Conservation (phyloP, 2,329 filamentous ascomycete genomes). For the Venturia nashicola region DNA sequence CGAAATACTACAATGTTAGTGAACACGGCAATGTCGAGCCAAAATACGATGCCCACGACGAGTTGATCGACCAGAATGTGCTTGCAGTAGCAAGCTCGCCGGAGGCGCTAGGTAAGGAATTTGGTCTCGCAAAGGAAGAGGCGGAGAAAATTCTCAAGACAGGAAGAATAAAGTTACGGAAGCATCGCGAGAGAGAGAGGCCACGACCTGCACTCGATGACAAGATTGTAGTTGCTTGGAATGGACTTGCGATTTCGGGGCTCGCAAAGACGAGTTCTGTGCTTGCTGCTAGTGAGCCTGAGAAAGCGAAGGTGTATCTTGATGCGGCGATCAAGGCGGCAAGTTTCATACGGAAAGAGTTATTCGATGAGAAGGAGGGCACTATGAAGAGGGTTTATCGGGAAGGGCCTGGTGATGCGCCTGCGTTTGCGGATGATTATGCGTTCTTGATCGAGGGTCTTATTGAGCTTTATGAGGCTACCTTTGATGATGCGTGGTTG, state of each 20-base stretch:
- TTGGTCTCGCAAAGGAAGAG: constrained; percentile 58
- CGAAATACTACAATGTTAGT: constrained; percentile 72
- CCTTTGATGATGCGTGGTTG: constrained; percentile 62
- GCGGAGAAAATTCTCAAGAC: constrained; percentile 54
- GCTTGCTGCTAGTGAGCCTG: constrained; percentile 47
- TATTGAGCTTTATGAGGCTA: constrained; percentile 73
- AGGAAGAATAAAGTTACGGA: constrained; percentile 55
- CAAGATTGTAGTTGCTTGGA: constrained; percentile 80
- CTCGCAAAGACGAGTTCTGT: constrained; percentile 64
- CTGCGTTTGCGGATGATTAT: constrained; percentile 87
- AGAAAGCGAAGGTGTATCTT: constrained; percentile 49
- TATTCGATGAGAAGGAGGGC: constrained; percentile 55
- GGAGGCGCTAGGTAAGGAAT: constrained; percentile 59
- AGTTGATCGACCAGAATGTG: constrained; percentile 90
- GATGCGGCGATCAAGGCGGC: constrained; percentile 55
- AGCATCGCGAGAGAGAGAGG: constrained; percentile 61
- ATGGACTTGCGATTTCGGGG: constrained; percentile 75
- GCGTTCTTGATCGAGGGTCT: constrained; percentile 77
- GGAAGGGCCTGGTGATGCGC: constrained; percentile 50
- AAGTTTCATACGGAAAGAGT: constrained; percentile 55
- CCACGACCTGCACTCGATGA: constrained; percentile 70
- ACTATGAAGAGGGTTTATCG: constrained; percentile 65
- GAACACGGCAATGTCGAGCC: constrained; percentile 77
- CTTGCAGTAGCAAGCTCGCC: constrained; percentile 58
- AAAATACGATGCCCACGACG: constrained; percentile 77